Conservation (phyloP, 352 stramenopile species). For the Ophiocytium majus region DNA sequence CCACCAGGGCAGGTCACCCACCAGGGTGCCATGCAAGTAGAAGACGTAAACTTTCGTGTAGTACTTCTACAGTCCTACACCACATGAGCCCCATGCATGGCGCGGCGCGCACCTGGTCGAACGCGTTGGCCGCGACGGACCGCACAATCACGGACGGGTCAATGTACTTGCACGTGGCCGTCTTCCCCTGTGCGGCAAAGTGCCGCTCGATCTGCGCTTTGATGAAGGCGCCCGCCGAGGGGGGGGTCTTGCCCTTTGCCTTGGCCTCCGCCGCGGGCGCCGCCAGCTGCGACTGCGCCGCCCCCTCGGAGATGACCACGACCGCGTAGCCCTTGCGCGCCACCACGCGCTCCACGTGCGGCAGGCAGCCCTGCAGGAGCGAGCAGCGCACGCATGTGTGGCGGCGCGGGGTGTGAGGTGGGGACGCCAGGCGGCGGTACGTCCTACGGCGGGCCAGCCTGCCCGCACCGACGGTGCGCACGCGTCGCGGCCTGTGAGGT, state of each 20-base stretch:
- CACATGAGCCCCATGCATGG: too few species aligned
- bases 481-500: too few species aligned
- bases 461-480: too few species aligned
- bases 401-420: too few species aligned
- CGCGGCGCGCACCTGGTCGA: conserved; percentile 48
- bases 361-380: conserved; percentile 58
- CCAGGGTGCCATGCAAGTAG: too few species aligned
- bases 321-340: conserved; percentile 91
- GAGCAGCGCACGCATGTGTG: too few species aligned
- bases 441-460: too few species aligned
- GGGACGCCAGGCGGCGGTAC: too few species aligned
- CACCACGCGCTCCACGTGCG: conserved; percentile 58
- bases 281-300: conserved; percentile 88
- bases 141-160: conserved; percentile 67
- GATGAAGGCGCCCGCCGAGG: conserved; percentile 91
- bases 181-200: conserved; percentile 81
- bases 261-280: conserved; percentile 72
- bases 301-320: conserved; percentile 94
- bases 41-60: too few species aligned
- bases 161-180: conserved; percentile 93
- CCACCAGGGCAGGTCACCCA: too few species aligned
- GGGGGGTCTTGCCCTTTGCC: conserved; percentile 85
- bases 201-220: conserved; percentile 86
- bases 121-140: conserved; percentile 44
- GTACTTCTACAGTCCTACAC: too few species aligned